Base-by-base conservation (phyloP, 345 rosid species). In the Psidium friedrichsthalianum region DNA sequence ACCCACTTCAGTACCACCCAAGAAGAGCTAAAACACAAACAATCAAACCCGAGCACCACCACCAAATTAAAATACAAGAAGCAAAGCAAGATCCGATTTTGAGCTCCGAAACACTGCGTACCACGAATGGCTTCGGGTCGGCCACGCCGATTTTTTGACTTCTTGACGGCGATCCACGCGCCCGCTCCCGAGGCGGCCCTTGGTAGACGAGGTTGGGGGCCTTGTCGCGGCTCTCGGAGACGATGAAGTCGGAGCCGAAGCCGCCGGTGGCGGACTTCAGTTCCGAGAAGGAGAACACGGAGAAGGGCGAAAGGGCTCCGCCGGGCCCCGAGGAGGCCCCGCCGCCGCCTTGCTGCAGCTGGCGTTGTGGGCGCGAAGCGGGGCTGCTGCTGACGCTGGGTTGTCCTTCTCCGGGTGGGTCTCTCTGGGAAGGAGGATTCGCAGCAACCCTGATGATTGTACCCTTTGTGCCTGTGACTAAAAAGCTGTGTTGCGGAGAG, bases 171-270 rank as follows among this genome's bases (percentile, higher is more conserved):
- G 44, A 91, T 87, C 83, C 88, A 80, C 52, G 87, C 82, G 44
- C 86, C 86, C 86, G 85, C 82, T 87, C 53, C 85, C 76, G 82
- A 91, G 88, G 69, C 88, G 87, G 25, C 91, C 93, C 44, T 82
- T 89, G 84, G 84, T 84, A 90, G 51, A 91, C 92, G 7, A 84
- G 81, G 81, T 91, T 91, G 42, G 93, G 92, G 42, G 93, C 93
- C 85, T 89, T 91, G 47, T 91, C 93, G 16, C 93, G 91, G 82
- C 93, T 81, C 91, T 90, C 93, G 25, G 93, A 91, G 42, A 91
- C 91, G 61, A 91, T 87, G 58, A 87, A 88, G 55, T 90, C 91
- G 76, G 83, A 64, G 83, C 87, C 84, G 87, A 91, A 91, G 52
- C 87, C 88, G 82, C 86, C 89, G 85, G 93, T 89, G 84, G 92